These are phyloP conservation scores for Aspergillus steynii DNA, from an alignment of 495 filamentous ascomycete genomes.

Conservation along the genomic window DNA sequence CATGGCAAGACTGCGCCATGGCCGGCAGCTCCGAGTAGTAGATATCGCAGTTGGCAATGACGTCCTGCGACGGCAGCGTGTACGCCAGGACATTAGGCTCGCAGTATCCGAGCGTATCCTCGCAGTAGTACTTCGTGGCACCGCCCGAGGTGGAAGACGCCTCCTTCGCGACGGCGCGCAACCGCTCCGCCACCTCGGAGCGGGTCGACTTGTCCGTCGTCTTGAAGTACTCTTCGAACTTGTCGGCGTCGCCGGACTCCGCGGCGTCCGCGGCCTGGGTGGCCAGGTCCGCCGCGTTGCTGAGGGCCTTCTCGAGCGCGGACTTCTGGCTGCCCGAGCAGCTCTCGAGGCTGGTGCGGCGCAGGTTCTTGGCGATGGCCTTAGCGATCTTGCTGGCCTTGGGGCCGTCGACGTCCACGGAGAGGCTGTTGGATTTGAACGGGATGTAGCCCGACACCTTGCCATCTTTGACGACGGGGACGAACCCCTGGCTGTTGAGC, in stretches of 20 bases:
- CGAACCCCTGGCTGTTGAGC: conserved; percentile 51
- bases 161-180: conserved; percentile 49
- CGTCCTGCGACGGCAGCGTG: conserved; percentile 51
- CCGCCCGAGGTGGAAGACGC: conserved; percentile 46
- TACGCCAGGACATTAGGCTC: conserved; percentile 55
- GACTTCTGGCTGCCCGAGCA: conserved; percentile 46
- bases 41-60: conserved; percentile 58
- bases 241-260: conserved; percentile 43
- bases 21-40: conserved; percentile 52
- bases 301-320: conserved; percentile 47
- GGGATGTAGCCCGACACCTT: conserved; percentile 46
- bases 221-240: conserved; percentile 64
- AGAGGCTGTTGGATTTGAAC: conserved; percentile 47
- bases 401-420: conserved; percentile 49
- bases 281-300: conserved; percentile 51
- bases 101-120: conserved; percentile 51
- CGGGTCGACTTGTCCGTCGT: conserved; percentile 43
- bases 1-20: conserved; percentile 49
- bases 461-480: conserved; percentile 45
- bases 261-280: conserved; percentile 55
- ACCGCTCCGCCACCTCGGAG: conserved; percentile 50
- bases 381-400: conserved; percentile 49
- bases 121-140: conserved; percentile 51
- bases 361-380: conserved; percentile 42
- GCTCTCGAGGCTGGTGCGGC: conserved; percentile 52